Evolutionary conservation across 106 monocot genomes (phyloP).

Genomic region (Allium fistulosum): DNA sequence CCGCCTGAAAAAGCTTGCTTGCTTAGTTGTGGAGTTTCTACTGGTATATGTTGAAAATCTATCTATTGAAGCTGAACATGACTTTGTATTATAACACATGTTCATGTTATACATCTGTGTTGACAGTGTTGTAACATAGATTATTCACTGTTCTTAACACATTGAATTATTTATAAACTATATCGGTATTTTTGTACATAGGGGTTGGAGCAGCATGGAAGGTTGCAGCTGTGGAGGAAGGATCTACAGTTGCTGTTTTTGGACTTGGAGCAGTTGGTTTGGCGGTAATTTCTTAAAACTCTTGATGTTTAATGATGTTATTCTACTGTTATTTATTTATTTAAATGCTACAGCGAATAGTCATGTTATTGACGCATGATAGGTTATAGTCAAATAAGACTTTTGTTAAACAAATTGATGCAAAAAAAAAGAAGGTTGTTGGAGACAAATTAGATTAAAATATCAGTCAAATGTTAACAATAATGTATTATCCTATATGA

Average conservation of each 20-base stretch:
- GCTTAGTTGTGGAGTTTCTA: conserved; percentile 87
- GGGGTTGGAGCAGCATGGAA: conserved; percentile 88
- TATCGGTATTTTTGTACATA: background rate
- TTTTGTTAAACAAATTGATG: too few relatives aligned
- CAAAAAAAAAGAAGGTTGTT: too few relatives aligned
- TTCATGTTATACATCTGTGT: background rate
- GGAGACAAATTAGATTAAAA: too few relatives aligned
- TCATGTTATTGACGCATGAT: too few relatives aligned
- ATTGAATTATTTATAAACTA: too few relatives aligned
- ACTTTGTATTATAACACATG: background rate
- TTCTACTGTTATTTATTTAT: too few relatives aligned
- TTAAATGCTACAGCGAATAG: too few relatives aligned
- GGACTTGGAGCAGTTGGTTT: conserved; percentile 84
- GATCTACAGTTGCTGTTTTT: conserved; percentile 74
- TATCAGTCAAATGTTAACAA: too few relatives aligned
- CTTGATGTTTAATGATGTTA: background rate
- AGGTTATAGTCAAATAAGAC: too few relatives aligned
- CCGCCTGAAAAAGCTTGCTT: conserved; percentile 69
- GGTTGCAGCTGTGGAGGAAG: conserved; percentile 52
- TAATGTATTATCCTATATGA: too few relatives aligned
- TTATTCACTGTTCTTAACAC: background rate
- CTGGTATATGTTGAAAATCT: conserved; percentile 25
- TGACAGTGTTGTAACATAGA: background rate
- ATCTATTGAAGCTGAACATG: too few relatives aligned
- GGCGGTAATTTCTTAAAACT: conserved; percentile 39